Conservation (phyloP, 2,329 filamentous ascomycete species). For the Sporothrix pallida region DNA sequence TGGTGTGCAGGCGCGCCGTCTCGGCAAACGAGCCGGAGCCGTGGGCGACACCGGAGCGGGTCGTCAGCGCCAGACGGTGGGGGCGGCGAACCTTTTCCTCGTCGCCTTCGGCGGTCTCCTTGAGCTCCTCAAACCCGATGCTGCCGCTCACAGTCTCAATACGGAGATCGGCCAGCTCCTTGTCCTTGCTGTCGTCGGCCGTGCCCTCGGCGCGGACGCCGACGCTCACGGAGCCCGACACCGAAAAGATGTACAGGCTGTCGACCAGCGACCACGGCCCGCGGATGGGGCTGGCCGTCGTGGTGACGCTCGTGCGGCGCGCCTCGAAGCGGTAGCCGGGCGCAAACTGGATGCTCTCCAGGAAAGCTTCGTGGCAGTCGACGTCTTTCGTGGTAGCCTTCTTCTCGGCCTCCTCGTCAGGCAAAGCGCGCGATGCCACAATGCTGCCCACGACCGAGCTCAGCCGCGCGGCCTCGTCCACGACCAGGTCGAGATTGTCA, state of each 20-base stretch:
- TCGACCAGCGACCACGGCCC: conserved; percentile 61
- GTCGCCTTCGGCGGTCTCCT: background rate
- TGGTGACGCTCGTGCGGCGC: conserved; percentile 50
- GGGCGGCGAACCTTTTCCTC: conserved; percentile 43
- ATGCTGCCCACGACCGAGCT: conserved; percentile 50
- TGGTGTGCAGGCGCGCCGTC: conserved; percentile 46
- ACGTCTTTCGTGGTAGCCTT: background rate
- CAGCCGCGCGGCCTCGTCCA: conserved; percentile 44
- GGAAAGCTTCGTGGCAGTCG: background rate
- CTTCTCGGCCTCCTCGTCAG: background rate
- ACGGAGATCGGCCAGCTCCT: conserved; percentile 49
- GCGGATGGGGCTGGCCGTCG: conserved; percentile 52
- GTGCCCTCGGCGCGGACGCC: conserved; percentile 42
- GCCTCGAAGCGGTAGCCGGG: conserved; percentile 51
- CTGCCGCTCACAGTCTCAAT: conserved; percentile 53
- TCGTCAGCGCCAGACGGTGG: conserved; percentile 55
- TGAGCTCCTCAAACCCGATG: conserved; percentile 45
- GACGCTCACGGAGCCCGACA: conserved; percentile 52
- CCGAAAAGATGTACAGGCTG: conserved; percentile 51
- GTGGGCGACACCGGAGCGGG: conserved; percentile 53
- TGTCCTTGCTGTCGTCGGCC: conserved; percentile 43
- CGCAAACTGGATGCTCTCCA: conserved; percentile 28
- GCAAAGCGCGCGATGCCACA: conserved; percentile 43
- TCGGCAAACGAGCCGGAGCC: conserved; percentile 51
- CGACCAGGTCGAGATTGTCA: conserved; percentile 49